Evolutionary conservation across 75 land plant species (phyloP), one percentile per base, ranked within the genome.

Genomic region (Ceratopteris richardii): DNA sequence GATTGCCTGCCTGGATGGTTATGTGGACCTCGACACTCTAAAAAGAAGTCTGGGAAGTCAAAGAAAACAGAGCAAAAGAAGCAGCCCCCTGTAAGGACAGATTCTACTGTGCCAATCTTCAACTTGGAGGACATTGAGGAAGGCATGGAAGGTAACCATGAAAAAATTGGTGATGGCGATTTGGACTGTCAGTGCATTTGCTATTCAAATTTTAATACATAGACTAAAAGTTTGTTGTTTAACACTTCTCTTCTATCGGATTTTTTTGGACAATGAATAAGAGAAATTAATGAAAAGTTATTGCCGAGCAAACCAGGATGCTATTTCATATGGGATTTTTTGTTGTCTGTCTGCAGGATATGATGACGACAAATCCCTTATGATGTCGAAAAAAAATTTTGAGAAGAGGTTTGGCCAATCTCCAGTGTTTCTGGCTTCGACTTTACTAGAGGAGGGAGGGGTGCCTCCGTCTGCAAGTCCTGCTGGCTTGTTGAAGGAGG

Each of bases 51-150:
- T 29, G 69, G 69, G 56, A 60, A 61, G 29, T 73, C 29, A 31
- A 69, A 62, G 25, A 31, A 29, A 0, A 29, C 48, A 2, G 31
- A 77, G 24, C 60, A 66, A 37, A 88, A 79, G 72, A 88, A 79
- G 72, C 78, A 76, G 56, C 67, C 80, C 29, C 63, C 60, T 53
- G 87, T 68, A 54, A 76, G 82, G 56, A 64, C 66, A 18, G 88
- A 84, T 61, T 75, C 79, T 10, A 80, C 78, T 50, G 88, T 88
- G 24, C 93, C 93, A 21, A 76, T 88, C 40, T 84, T 77, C 70
- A 88, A 65, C 56, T 75, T 88, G 18, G 93, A 88, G 53, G 93
- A 88, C 57, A 88, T 88, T n/a, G 93, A 88, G 56, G 93, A 83
- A 31, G 59, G 92, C 77, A 0, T 83, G 44, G 90, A 86, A 86